Base-by-base conservation (phyloP, 495 filamentous ascomycete genomes). In the Friedmanniomyces endolithicus region DNA sequence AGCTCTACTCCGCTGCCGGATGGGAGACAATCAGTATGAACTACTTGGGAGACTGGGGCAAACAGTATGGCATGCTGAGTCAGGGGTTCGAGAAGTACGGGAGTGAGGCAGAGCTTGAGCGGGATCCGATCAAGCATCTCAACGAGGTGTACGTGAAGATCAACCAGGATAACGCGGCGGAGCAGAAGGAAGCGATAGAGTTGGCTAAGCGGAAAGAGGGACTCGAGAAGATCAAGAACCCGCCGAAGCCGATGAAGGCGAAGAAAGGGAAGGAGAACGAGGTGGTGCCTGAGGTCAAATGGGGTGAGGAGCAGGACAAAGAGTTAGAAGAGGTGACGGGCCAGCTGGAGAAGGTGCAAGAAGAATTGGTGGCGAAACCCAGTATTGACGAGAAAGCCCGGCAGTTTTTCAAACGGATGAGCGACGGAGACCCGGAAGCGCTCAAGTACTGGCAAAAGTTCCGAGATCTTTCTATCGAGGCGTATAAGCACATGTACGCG, bases 321-420 rank as follows among this genome's bases (percentile, higher is more conserved):
- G 74, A 73, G 59, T 68, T 78, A 35, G 75, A 76, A 65, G 75
- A 77, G 40, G 67, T 74, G 55, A 72, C 78, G 53, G 78, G 78
- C 63, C 59, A 69, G 11, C 72, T 74, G 54, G 75, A 77, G 64
- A 74, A 76, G 56, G 73, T 67, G 23, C 58, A 75, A 37, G 70
- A 77, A 64, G 66, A 72, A 29, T 70, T 83, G 60, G 69, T 78
- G 1, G 67, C 48, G 39, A 57, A 56, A 43, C 60, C 52, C 9
- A 65, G 61, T 33, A 75, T 80, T 56, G 87, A 80, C 41, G 77
- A 83, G 67, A 77, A 79, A 57, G 81, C 81, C 27, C 72, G 80
- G 53, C 74, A 82, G 34, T 95, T 95, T 70, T 98, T 98, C 76
- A 90, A 86, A 70, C 81, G 81, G 60, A 94, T 98, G 87, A 86